Evolutionary conservation across 352 stramenopile species (phyloP), one percentile per base, ranked within the genome.

Genomic region (Globisporangium radiosum): DNA sequence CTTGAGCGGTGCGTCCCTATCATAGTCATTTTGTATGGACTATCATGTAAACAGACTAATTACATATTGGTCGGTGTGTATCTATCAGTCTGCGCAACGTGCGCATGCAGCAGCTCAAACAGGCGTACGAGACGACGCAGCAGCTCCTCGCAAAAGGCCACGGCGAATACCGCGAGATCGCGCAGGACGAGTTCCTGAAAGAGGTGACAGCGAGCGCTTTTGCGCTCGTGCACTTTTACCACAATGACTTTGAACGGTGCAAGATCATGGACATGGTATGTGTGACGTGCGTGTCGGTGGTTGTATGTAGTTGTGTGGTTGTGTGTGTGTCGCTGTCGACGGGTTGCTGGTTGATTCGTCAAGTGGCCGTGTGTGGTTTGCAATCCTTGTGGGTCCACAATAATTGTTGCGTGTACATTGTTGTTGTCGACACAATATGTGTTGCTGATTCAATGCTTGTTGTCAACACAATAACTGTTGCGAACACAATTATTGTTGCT

Each of bases 161-260:
- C 57, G 83, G 85, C 47, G 78, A 93, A 56, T 92, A 87, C 62
- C 78, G 77, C 9, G 96, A 97, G 63, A 98, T 99, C 69, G 40
- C 65, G 11, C 93, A 99, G 72, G 95, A 98, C 70, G 96, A 97
- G 64, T 98, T 98, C 70, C 69, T 99, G 6, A 76, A 88, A 4
- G 92, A 99, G 75, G 96, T 97, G 7, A 98, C 94, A 11, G 71
- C 67, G 9, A 91, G 75, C 56, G 74, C 78, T 39, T 73, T 85
- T 53, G 94, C 85, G 40, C 79, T 97, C 3, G 85, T 98, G 42
- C 94, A 98, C 61, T 98, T 98, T 59, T 99, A 97, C 76, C 95
- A 99, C 71, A 82, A 94, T 38, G 96, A 99, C 61, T 99, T 99
- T 77, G 88, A 98, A 73, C 78, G 88, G 33, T 99, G 94, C 77